Base-by-base conservation (phyloP, 176 grass and related monocot genomes). In the Chloris gayana region DNA sequence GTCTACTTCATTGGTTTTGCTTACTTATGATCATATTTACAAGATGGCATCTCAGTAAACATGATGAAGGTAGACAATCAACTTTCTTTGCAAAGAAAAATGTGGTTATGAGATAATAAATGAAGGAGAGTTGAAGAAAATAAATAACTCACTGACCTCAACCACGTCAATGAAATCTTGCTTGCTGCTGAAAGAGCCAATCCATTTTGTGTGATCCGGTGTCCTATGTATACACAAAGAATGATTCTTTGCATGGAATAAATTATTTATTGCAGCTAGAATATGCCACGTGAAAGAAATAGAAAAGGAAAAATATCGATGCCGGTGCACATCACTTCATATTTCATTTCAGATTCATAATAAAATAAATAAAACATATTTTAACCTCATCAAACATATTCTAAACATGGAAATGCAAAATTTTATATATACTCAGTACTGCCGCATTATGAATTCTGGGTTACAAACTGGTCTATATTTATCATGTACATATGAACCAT, bases 181-280 rank as follows among this genome's bases (percentile, higher is more conserved):
- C 64, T 98, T 94, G 50, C 85, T 91, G 68, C 83, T 87, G 79
- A 98, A 98, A 79, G 95, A 91, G 9, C 92, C 95, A 75, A 98
- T 88, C 95, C 95, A 98, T 90, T 98, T 98, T 85, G 95, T 98
- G 61, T 98, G 89, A 85, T 98, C 95, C 64, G 89, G 85, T 81
- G 91, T 97, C 78, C 95, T 98, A 82, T 45, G 75, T 64, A 70
- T 66, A 29, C 64, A 65, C 12, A 21, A 76, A 56, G 14, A 67
- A 41, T 39, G 21, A 67, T 21, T 41, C 35, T 7, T 56, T 24
- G 9, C 54, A 57, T 10, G 2, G 22, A 24, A 57, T 11, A 24
- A 4, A 11, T 29, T n/a, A n/a, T 60, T 14, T 21, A 50, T 22
- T 54, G 46, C 30, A 46, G 7, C 14, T 57, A 77, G 14, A 75